Conservation (phyloP, 2,329 filamentous ascomycete species). For the Diaporthe sp. region DNA sequence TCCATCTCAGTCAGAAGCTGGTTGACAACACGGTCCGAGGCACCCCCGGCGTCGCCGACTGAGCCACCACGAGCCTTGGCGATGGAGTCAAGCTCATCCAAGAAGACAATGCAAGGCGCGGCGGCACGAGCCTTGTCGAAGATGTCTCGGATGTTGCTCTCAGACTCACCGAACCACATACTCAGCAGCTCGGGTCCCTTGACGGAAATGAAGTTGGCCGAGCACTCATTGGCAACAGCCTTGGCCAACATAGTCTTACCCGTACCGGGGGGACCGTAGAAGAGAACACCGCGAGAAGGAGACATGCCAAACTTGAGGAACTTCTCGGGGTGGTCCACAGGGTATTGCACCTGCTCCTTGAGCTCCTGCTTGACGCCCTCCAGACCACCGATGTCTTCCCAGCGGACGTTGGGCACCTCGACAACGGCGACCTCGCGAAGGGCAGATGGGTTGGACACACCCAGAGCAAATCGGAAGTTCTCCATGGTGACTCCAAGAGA, state of each 20-base stretch:
- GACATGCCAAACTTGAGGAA: slow-evolving; percentile 99
- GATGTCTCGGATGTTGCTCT: slow-evolving; percentile 99
- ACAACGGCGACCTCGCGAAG: slow-evolving; percentile 99
- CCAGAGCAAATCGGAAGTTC: slow-evolving; percentile 99
- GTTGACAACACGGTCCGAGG: slow-evolving; percentile 99
- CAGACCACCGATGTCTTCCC: slow-evolving; percentile 99
- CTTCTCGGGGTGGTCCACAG: slow-evolving; percentile 98
- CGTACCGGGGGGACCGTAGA: slow-evolving; percentile 99
- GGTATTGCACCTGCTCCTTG: slow-evolving; percentile 98
- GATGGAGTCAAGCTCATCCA: slow-evolving; percentile 98
- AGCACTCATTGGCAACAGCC: slow-evolving; percentile 98
- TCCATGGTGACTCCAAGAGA: slow-evolving; percentile 99
- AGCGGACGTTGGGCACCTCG: slow-evolving; percentile 98
- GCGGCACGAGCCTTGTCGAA: slow-evolving; percentile 99
- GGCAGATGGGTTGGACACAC: slow-evolving; percentile 97
- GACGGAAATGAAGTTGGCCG: slow-evolving; percentile 99
- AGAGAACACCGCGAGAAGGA: slow-evolving; percentile 96
- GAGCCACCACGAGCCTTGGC: slow-evolving; percentile 99
- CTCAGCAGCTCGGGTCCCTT: slow-evolving; percentile 98
- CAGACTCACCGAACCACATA: slow-evolving; percentile 99
- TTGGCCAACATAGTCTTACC: slow-evolving; percentile 99
- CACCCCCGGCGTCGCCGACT: slow-evolving; percentile 94
- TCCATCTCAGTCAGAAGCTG: slow-evolving; percentile 96
- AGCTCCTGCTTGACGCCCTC: slow-evolving; percentile 99
- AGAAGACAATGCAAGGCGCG: slow-evolving; percentile 97